A percentile compares a stretch with the other conserved stretches of the same genome.
phyloP scores from a whole-genome alignment of 1,139 yeast genomes.

The Hansenula sp. region DNA sequence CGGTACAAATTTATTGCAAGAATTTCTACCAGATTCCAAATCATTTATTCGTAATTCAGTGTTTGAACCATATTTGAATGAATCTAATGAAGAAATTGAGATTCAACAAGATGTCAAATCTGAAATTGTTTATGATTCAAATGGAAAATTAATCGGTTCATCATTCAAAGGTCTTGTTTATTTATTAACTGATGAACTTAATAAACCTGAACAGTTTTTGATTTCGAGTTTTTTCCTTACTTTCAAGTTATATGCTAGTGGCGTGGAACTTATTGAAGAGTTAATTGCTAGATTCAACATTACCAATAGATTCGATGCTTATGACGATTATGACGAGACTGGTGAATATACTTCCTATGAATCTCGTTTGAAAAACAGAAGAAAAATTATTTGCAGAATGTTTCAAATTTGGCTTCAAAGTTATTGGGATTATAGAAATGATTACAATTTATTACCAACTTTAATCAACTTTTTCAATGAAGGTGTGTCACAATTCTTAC shows the following conservation, averaged over 20 bases:
- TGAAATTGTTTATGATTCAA: conserved; percentile 42
- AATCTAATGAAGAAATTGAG: conserved; percentile 22
- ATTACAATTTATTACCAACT: conserved; percentile 58
- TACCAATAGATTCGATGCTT: conserved; percentile 29
- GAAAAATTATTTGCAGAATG: conserved; percentile 62
- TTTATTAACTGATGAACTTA: conserved; percentile 64
- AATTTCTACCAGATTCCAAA: conserved; percentile 29
- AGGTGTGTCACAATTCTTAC: conserved; percentile 52
- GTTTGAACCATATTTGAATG: conserved; percentile 30
- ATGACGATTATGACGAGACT: conserved; percentile 27
- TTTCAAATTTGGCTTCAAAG: conserved; percentile 85
- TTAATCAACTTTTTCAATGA: conserved; percentile 76
- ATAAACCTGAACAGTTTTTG: conserved; percentile 63
- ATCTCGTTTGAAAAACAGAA: conserved; percentile 53
- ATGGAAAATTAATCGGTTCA: conserved; percentile 66
- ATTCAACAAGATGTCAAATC: conserved; percentile 28
- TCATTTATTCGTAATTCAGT: conserved; percentile 40
- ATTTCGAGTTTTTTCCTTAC: conserved; percentile 77
- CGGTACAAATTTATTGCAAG: conserved; percentile 48
- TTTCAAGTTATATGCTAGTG: conserved; percentile 69
- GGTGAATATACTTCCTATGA: conserved; percentile 36
- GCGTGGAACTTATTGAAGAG: conserved; percentile 66
- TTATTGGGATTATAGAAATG: conserved; percentile 70
- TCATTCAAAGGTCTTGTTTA: conserved; percentile 72
- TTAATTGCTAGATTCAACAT: conserved; percentile 65